Percentiles rank a stretch among this genome's conserved stretches.
Conservation (phyloP, 1,284 basidiomycete species). For the Malassezia equina region DNA sequence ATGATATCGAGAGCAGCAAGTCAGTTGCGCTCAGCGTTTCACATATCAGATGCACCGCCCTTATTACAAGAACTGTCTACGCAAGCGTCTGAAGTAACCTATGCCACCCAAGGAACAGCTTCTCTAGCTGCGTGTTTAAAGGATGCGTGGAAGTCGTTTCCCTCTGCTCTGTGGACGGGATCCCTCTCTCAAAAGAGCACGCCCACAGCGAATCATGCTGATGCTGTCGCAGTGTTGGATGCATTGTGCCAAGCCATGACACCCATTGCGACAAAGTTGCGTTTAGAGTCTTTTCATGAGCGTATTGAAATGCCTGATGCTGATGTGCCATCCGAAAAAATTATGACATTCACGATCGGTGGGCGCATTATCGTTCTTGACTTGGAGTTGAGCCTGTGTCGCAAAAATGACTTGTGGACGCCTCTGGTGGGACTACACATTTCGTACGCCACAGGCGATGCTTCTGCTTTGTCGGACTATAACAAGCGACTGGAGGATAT, state of each 20-base stretch:
- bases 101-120: background rate
- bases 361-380: conserved; percentile 17
- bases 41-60: background rate
- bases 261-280: background rate
- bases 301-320: conserved; percentile 6
- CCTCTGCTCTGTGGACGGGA: conserved; percentile 3
- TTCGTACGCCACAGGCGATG: conserved; percentile 10
- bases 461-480: background rate
- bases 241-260: conserved; percentile 3
- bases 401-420: background rate
- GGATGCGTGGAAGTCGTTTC: background rate
- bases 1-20: background rate
- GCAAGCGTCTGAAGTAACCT: conserved; percentile 1
- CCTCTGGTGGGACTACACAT: conserved; percentile 9
- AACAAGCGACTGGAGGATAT: conserved; percentile 1
- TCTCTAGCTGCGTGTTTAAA: background rate
- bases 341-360: conserved; percentile 13
- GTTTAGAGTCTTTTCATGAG: conserved; percentile 15
- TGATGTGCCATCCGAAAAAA: background rate
- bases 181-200: background rate
- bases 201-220: background rate
- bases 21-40: background rate
- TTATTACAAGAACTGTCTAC: background rate
- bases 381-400: conserved; percentile 11
- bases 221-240: conserved; percentile 1